These are phyloP conservation scores for Trichoderma atroviride DNA, from an alignment of 2,329 filamentous ascomycete species.

Conservation along the genomic window DNA sequence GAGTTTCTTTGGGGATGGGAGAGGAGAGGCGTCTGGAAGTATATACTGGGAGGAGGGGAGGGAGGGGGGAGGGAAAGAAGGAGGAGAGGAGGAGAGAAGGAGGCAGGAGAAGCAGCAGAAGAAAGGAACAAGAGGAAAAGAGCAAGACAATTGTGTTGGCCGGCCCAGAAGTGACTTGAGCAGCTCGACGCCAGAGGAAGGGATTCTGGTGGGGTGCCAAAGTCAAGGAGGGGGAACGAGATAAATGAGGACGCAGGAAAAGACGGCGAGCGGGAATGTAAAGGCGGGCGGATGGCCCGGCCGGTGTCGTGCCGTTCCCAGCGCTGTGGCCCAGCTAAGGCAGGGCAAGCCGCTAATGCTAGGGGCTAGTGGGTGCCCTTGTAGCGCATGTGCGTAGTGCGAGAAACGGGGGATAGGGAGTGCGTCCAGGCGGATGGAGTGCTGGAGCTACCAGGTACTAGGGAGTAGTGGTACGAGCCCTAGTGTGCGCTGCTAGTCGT, in stretches of 20 bases:
- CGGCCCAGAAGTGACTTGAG: constrained; percentile 13
- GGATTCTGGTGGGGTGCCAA: constrained; percentile 29
- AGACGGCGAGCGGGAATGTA: constrained; percentile 40
- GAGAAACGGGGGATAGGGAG: constrained; percentile 16
- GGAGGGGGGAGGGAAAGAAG: not conserved
- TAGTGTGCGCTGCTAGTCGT: not conserved
- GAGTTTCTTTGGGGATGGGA: not conserved
- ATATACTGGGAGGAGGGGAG: not conserved
- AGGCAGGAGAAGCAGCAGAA: constrained; percentile 1
- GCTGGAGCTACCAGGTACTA: constrained; percentile 1
- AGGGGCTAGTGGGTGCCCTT: constrained; percentile 27
- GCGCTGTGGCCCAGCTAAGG: constrained; percentile 37
- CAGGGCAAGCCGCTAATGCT: constrained; percentile 27
- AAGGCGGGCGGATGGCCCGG: constrained; percentile 43
- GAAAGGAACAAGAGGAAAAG: not conserved
- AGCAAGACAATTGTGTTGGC: constrained; percentile 4
- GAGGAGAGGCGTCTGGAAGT: not conserved
- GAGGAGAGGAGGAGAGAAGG: not conserved
- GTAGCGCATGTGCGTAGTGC: constrained; percentile 26
- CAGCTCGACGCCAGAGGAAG: constrained; percentile 11
- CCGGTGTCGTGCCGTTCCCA: constrained; percentile 46
- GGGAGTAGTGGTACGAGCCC: constrained; percentile 12
- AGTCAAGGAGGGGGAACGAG: constrained; percentile 25
- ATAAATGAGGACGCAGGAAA: constrained; percentile 26
- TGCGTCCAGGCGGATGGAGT: not conserved